Base-by-base conservation (phyloP, 352 stramenopile species). In the Phytophthora megakarya region DNA sequence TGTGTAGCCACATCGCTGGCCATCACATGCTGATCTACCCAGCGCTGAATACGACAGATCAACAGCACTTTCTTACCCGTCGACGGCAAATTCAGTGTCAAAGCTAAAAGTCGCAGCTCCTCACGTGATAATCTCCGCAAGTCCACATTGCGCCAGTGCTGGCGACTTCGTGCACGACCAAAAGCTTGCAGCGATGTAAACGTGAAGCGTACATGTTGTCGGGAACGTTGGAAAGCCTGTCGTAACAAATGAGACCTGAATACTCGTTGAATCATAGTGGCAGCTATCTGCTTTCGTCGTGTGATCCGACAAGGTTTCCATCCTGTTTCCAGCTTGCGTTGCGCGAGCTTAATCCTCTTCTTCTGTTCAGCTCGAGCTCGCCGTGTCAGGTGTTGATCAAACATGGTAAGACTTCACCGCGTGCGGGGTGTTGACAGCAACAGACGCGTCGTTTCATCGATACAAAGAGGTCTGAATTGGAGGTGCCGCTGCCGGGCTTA, bases 31-130 rank as follows among this genome's bases (percentile, higher is more conserved):
- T 89, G 72, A 45, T 93, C 81, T 11, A 92, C 65, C 85, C 85
- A 93, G 18, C 78, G 78, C 65, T 93, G 83, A 51, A 93, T 80
- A 10, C 83, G 76, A 33, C 77, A 80, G 19, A 93, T 85, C 2
- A 93, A 52, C 42, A 89, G 58, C 60, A 87, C 78, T 44, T 92
- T 93, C 65, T 93, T 93, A 49, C 85, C 81, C 3, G 80, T 88
- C 9, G 80, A 86, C 38, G 85, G 85, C 32, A 93, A 43, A 45
- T 92, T 89, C 10, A 92, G 67, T 35, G 79, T 75, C 46, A 92
- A 39, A 26, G 85, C 80, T 26, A 87, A 54, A 22, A 90, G 67
- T 28, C 80, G 74, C 37, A 92, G 60, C 61, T 88, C 84, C 22
- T 91, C 78, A 13, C 78, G 76, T 19, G 74, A 84, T 18, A 92